Evolutionary conservation across 768 basidiomycete genomes (phyloP).

Genomic region (Lactifluus volemus): DNA sequence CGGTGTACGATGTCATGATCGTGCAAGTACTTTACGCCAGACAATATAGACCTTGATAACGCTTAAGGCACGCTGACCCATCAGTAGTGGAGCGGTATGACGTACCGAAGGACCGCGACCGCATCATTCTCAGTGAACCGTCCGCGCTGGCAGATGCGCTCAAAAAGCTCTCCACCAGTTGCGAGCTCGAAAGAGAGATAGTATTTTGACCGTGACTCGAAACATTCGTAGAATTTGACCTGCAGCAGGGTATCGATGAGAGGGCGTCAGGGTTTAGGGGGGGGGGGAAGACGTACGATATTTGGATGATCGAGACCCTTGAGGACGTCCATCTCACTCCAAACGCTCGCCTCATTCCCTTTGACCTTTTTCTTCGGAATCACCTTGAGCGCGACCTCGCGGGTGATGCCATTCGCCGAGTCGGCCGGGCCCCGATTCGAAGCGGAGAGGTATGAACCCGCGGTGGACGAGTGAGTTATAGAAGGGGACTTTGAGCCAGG

Average conservation of each 20-base stretch:
- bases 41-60: constrained; percentile 58
- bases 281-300: constrained; percentile 48
- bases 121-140: constrained; percentile 95
- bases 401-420: constrained; percentile 30
- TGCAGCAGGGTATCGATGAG: constrained; percentile 22
- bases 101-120: constrained; percentile 62
- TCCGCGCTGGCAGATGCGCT: constrained; percentile 73
- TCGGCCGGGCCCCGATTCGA: background rate
- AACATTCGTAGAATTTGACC: constrained; percentile 97
- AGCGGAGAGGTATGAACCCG: background rate
- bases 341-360: constrained; percentile 80
- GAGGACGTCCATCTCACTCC: constrained; percentile 90
- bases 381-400: constrained; percentile 81
- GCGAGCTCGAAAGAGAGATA: constrained; percentile 96
- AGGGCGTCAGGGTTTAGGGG: background rate
- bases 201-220: constrained; percentile 89
- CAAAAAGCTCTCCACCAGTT: constrained; percentile 90
- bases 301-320: constrained; percentile 87
- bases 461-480: background rate
- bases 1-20: constrained; percentile 91
- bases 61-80: background rate
- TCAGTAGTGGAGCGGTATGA: constrained; percentile 10
- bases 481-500: background rate
- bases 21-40: constrained; percentile 84
- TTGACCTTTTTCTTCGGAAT: constrained; percentile 96